phyloP scores from a whole-genome alignment of 192 early-diverging fungal genomes.

The Coemansia sp. region DNA sequence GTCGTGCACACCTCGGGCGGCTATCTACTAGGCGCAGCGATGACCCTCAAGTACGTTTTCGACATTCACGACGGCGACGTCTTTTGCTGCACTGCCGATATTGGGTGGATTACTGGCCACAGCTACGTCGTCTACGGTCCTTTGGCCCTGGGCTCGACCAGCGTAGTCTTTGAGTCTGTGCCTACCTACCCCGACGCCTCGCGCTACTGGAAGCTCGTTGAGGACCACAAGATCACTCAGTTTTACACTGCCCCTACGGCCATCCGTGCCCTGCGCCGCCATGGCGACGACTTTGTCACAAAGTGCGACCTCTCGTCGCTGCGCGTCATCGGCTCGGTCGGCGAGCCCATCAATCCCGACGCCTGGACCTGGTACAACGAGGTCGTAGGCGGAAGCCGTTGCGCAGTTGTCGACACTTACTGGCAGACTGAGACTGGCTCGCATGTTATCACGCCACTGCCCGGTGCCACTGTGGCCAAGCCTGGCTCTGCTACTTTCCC shows the following conservation, averaged over 20 bases:
- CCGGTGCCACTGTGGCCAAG: constrained; percentile 87
- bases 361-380: constrained; percentile 98
- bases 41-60: constrained; percentile 91
- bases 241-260: constrained; percentile 99
- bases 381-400: constrained; percentile 80
- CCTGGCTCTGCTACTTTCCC: constrained; percentile 94
- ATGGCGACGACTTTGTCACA: constrained; percentile 78
- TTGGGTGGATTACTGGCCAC: constrained; percentile 89
- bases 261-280: constrained; percentile 89
- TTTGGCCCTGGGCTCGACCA: constrained; percentile 82
- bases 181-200: constrained; percentile 89
- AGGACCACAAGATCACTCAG: constrained; percentile 91
- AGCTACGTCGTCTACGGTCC: constrained; percentile 95
- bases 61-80: constrained; percentile 89
- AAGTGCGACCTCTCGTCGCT: constrained; percentile 80
- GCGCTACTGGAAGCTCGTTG: constrained; percentile 82
- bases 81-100: constrained; percentile 94
- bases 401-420: constrained; percentile 98
- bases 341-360: constrained; percentile 97
- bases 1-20: constrained; percentile 94
- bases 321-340: constrained; percentile 91
- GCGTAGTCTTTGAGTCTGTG: constrained; percentile 91
- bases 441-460: constrained; percentile 89
- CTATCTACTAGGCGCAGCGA: constrained; percentile 87
- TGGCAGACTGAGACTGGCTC: constrained; percentile 93